Evolutionary conservation across 805 yeast species (phyloP).

Genomic region (Saccharomycopsis schoenii): DNA sequence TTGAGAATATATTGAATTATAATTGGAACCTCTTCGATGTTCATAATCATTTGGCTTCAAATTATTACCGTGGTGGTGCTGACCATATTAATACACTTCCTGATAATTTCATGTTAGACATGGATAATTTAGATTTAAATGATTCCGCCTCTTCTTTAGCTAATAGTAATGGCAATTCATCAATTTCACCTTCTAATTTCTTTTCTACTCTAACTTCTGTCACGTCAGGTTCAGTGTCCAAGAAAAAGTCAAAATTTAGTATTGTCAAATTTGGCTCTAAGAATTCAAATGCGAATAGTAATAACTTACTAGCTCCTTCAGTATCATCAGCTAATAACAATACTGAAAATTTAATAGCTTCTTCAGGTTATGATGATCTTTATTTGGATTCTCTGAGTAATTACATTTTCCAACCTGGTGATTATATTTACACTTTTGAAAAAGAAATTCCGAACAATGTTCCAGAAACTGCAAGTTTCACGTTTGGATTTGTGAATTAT

Average conservation of each 20-base stretch:
- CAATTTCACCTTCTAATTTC: neutral
- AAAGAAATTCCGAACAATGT: slow-evolving; percentile 71
- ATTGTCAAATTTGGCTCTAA: slow-evolving; percentile 5
- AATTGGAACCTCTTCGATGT: slow-evolving; percentile 80
- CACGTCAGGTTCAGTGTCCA: slow-evolving; percentile 14
- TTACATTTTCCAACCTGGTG: slow-evolving; percentile 69
- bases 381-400: slow-evolving; percentile 17
- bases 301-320: neutral
- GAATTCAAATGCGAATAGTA: neutral
- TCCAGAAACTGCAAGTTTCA: slow-evolving; percentile 71
- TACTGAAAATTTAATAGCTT: neutral
- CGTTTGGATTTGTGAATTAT: slow-evolving; percentile 76
- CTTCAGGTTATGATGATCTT: neutral
- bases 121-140: slow-evolving; percentile 20
- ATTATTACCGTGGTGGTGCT: slow-evolving; percentile 31
- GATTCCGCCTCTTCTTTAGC: neutral
- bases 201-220: slow-evolving; percentile 25
- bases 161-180: neutral
- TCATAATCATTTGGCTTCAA: slow-evolving; percentile 26
- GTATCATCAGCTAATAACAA: neutral
- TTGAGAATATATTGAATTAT: slow-evolving; percentile 59
- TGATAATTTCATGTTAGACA: slow-evolving; percentile 17
- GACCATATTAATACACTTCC: slow-evolving; percentile 24
- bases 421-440: slow-evolving; percentile 86
- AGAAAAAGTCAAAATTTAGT: slow-evolving; percentile 7